Evolutionary conservation across 768 basidiomycete genomes (phyloP), one percentile per base, ranked within the genome.

Genomic region (Phaffia tasmanica): DNA sequence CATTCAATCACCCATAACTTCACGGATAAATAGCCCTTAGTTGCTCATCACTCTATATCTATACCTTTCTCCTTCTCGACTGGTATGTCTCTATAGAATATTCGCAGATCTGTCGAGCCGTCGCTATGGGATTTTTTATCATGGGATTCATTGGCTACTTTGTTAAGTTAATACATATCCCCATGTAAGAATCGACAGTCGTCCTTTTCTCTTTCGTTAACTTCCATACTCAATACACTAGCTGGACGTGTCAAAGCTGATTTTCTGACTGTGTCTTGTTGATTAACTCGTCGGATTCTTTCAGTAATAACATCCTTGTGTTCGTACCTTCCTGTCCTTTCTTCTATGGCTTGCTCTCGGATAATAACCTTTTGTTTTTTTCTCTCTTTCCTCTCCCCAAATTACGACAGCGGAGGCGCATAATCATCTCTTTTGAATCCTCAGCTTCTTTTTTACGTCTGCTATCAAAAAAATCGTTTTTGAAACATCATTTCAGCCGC

Each of bases 101-200:
- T 78, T 72, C 84, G 51, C 90, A 94, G 76, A 93, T 99, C 71
- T 98, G 86, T 80, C 87, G 85, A 76, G 95, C 95, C 46, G 91
- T 99, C 63, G 92, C 92, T 1, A 86, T 98, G 69, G 95, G 95
- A 18, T 99, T 99, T 74, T 90, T 86, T 60, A 89, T 99, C 71
- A 98, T 98, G 93, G 95, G 95, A 19, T 94, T 97, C 82, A 92
- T 99, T 76, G 95, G 95, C 19, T 99, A 94, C 81, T 87, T 98
- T 75, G 93, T 95, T 71, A 97, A 97, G 78, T 85, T 97, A 71
- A 92, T 98, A 72, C 92, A 97, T 78, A 95, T 94, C 78, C 92
- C 93, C 73, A 94, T 95, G 92, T 94, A 72, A 80, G 92, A 84
- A 35, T 48, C 9, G 16, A 19, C 15, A 9, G 15, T 29, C 61